A percentile compares a stretch with the other conserved stretches of the same genome.
Evolutionary conservation across 1,284 basidiomycete species (phyloP).

Genomic region (Melanopsichium pennsylvanicum): DNA sequence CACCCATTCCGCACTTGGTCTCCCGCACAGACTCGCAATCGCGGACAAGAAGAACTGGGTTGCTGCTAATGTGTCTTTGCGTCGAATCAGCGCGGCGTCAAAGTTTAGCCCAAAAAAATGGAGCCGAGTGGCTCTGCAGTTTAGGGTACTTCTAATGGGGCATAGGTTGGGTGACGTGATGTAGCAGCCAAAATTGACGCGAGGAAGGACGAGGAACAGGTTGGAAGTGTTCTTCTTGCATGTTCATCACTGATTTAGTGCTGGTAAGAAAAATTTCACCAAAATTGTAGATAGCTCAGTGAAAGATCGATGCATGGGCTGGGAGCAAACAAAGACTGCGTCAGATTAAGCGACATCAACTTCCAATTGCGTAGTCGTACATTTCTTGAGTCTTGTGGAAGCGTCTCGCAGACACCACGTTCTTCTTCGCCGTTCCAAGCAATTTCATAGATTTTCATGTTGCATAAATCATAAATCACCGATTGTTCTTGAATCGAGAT

Average conservation of each 20-base stretch:
- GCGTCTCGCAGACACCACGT: conserved; percentile 8
- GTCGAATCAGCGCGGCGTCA: conserved; percentile 14
- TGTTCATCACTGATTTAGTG: conserved; percentile 1
- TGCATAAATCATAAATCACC: too few species aligned
- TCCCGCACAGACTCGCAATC: conserved; percentile 6
- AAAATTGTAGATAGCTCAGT: too few species aligned
- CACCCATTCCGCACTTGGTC: conserved; percentile 4
- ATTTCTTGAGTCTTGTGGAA: conserved; percentile 10
- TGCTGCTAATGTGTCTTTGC: conserved; percentile 15
- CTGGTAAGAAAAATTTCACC: conserved; percentile 1
- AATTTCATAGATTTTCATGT: too few species aligned
- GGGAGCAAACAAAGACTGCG: background rate
- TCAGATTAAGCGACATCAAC: conserved; percentile 12
- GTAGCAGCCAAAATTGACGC: conserved; percentile 25
- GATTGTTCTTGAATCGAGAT: too few species aligned
- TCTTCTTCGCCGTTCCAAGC: conserved; percentile 28
- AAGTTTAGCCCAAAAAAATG: background rate
- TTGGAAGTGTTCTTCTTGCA: conserved; percentile 19
- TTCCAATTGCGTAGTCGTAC: conserved; percentile 10
- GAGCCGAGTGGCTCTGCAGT: background rate
- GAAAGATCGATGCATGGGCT: too few species aligned
- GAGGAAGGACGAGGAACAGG: conserved; percentile 32
- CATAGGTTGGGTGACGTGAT: conserved; percentile 18
- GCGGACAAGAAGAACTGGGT: conserved; percentile 2
- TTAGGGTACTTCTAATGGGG: background rate